Evolutionary conservation across 495 filamentous ascomycete species (phyloP).

Genomic region (Sordaria brevicollis): DNA sequence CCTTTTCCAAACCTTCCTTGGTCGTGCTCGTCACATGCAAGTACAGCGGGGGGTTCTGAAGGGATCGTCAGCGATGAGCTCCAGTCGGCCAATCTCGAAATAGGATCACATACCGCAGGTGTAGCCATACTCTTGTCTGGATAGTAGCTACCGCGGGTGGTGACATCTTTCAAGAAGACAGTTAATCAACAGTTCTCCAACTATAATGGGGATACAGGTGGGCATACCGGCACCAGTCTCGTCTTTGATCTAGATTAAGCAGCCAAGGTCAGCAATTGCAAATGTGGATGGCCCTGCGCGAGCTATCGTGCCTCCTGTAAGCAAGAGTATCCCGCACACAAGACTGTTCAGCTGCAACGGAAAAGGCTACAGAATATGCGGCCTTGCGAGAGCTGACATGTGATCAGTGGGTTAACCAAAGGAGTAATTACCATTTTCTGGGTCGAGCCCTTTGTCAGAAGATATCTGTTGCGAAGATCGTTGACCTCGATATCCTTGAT

Average conservation of each 20-base stretch:
- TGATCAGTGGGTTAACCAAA: conserved; percentile 71
- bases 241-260: conserved; percentile 99
- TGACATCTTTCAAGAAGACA: conserved; percentile 83
- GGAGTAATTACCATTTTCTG: conserved; percentile 96
- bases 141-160: conserved; percentile 89
- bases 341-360: conserved; percentile 22
- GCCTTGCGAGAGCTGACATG: conserved; percentile 43
- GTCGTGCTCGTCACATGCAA: conserved; percentile 91
- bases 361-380: conserved; percentile 24
- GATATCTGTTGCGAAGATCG: conserved; percentile 92
- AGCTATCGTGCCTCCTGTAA: conserved; percentile 77
- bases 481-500: conserved; percentile 99
- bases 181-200: conserved; percentile 46
- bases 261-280: conserved; percentile 94
- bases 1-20: conserved; percentile 83
- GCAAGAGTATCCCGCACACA: conserved; percentile 63
- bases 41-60: conserved; percentile 85
- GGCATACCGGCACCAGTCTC: conserved; percentile 99
- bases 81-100: not conserved
- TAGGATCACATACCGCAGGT: conserved; percentile 50
- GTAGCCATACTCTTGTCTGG: conserved; percentile 97
- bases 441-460: conserved; percentile 92
- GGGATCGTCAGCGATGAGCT: not conserved
- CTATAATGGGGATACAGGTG: conserved; percentile 35
- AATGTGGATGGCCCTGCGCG: conserved; percentile 60